These are phyloP conservation scores for Avena atlantica DNA, from an alignment of 176 grass and related monocot genomes.

Conservation along the genomic window DNA sequence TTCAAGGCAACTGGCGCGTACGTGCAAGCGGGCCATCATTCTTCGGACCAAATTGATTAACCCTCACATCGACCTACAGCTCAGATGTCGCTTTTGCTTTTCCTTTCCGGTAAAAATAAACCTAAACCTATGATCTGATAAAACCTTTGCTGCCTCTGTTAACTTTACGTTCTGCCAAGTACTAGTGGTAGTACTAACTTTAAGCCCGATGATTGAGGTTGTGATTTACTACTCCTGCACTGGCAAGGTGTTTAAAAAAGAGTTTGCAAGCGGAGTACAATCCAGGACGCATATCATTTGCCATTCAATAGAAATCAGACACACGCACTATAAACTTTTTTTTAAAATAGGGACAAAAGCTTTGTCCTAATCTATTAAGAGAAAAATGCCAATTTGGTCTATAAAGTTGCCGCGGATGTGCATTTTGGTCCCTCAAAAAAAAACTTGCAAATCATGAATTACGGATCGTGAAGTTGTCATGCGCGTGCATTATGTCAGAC, in stretches of 20 bases:
- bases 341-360: too few relatives aligned
- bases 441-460: too few relatives aligned
- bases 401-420: too few relatives aligned
- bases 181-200: slow-evolving; percentile 7
- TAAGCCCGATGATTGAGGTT: slow-evolving; percentile 36
- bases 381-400: too few relatives aligned
- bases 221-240: slow-evolving; percentile 12
- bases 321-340: too few relatives aligned
- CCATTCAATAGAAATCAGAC: not conserved
- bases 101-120: slow-evolving; percentile 36
- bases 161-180: slow-evolving; percentile 17
- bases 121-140: not conserved
- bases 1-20: slow-evolving; percentile 33
- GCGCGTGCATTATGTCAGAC: too few relatives aligned
- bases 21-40: slow-evolving; percentile 39
- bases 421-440: too few relatives aligned
- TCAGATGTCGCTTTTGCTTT: slow-evolving; percentile 53
- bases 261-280: not conserved
- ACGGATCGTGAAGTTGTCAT: too few relatives aligned
- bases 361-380: too few relatives aligned
- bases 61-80: slow-evolving; percentile 30
- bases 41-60: slow-evolving; percentile 7
- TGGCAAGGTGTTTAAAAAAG: not conserved
- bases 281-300: slow-evolving; percentile 23
- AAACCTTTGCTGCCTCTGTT: slow-evolving; percentile 18